Percentiles rank a stretch among this genome's conserved stretches.
phyloP scores from a whole-genome alignment of 1,284 basidiomycete genomes.

The Austroboletus sp. region DNA sequence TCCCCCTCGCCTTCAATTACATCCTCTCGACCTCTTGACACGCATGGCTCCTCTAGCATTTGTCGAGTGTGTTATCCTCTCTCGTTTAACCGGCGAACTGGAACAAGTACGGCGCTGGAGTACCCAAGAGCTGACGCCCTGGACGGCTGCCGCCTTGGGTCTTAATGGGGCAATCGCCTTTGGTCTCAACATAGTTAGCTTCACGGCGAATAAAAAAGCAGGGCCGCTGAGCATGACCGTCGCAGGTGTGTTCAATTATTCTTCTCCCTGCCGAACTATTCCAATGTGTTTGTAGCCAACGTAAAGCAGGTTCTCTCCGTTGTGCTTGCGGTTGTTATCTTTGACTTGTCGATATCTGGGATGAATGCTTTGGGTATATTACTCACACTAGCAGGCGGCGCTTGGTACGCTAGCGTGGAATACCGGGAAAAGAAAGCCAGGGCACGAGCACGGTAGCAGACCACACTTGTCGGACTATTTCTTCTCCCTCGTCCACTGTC shows the following conservation, averaged over 20 bases:
- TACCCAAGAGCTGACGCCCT: conserved; percentile 44
- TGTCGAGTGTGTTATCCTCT: conserved; percentile 74
- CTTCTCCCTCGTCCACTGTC: background rate
- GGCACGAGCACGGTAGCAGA: conserved; percentile 14
- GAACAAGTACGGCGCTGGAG: conserved; percentile 52
- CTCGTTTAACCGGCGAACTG: conserved; percentile 74
- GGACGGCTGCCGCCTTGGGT: conserved; percentile 51
- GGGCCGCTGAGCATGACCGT: conserved; percentile 85
- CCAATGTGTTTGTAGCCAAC: conserved; percentile 48
- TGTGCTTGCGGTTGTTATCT: conserved; percentile 74
- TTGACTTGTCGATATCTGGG: conserved; percentile 72
- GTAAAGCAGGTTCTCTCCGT: conserved; percentile 93
- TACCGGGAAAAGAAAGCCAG: conserved; percentile 48
- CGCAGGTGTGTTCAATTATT: conserved; percentile 50
- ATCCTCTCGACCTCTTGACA: conserved; percentile 80
- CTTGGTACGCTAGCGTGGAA: conserved; percentile 75
- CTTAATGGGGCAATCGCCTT: conserved; percentile 85
- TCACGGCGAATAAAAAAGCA: conserved; percentile 84
- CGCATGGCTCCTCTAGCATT: conserved; percentile 85
- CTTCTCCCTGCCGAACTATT: background rate
- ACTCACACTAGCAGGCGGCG: conserved; percentile 78
- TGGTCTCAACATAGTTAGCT: conserved; percentile 84
- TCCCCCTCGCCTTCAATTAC: conserved; percentile 51
- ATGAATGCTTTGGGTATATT: conserved; percentile 75
- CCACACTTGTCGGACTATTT: background rate